A percentile compares a stretch with the other conserved stretches of the same genome.
Conservation (phyloP, 2,329 filamentous ascomycete species). For the Colletotrichum sp. region DNA sequence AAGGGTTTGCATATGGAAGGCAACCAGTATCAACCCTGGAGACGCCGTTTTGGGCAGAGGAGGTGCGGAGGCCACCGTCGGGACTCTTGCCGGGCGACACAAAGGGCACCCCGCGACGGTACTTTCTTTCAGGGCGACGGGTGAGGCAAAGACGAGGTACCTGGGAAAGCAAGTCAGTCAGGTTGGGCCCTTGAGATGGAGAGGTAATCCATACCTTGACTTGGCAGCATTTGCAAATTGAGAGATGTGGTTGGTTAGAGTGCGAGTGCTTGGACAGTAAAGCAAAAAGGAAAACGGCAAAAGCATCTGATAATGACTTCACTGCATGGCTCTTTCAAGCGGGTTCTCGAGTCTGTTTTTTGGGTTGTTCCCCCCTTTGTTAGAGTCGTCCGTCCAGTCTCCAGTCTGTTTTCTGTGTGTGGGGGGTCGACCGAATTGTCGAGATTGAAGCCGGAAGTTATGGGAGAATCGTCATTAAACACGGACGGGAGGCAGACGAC, state of each 20-base stretch:
- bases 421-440: neutral
- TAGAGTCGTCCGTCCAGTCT: neutral
- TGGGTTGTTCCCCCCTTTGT: neutral
- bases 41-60: neutral
- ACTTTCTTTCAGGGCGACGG: neutral
- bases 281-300: slow-evolving; percentile 12
- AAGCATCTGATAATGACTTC: slow-evolving; percentile 22
- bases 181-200: neutral
- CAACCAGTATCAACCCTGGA: slow-evolving; percentile 12
- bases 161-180: neutral
- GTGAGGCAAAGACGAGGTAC: neutral
- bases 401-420: neutral
- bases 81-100: neutral
- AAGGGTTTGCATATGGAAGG: slow-evolving; percentile 4
- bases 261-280: slow-evolving; percentile 14
- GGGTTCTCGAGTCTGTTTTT: neutral
- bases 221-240: neutral
- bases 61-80: neutral
- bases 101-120: neutral
- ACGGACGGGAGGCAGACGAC: neutral
- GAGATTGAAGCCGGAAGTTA: neutral
- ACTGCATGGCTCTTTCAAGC: neutral
- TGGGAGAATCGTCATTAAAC: neutral
- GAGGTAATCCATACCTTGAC: neutral
- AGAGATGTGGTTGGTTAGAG: neutral